These are phyloP conservation scores for Exobasidium rhododendri DNA, from an alignment of 1,284 basidiomycete species.

Conservation along the genomic window DNA sequence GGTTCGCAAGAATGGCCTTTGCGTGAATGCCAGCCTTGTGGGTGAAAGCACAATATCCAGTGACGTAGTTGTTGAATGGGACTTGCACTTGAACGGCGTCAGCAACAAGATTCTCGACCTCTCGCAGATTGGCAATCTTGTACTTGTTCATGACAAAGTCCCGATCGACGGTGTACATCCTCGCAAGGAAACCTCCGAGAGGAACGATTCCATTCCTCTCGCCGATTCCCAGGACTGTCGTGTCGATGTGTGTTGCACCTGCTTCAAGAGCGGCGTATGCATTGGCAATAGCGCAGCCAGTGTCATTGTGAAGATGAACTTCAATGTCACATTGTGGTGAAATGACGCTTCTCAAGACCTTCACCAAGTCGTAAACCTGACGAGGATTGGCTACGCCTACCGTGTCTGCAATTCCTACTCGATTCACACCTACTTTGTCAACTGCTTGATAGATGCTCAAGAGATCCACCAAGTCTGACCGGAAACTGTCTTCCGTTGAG, in stretches of 20 bases:
- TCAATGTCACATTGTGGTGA: constrained; percentile 70
- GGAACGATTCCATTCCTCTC: constrained; percentile 99
- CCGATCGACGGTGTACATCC: constrained; percentile 77
- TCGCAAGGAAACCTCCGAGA: constrained; percentile 92
- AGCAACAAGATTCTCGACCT: constrained; percentile 97
- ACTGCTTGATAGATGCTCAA: constrained; percentile 99
- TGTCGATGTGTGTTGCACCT: constrained; percentile 95
- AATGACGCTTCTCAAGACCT: constrained; percentile 84
- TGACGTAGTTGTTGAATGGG: constrained; percentile 86
- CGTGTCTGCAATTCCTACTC: constrained; percentile 98
- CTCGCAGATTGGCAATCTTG: constrained; percentile 92
- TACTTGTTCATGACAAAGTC: constrained; percentile 99
- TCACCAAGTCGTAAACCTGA: constrained; percentile 97
- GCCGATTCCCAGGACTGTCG: constrained; percentile 84
- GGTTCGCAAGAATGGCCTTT: constrained; percentile 99
- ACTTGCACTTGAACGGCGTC: constrained; percentile 98
- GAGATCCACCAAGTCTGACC: constrained; percentile 97
- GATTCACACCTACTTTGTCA: constrained; percentile 98
- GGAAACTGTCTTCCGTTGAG: constrained; percentile 99
- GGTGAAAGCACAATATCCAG: constrained; percentile 97
- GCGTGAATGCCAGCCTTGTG: constrained; percentile 99
- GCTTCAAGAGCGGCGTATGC: constrained; percentile 98
- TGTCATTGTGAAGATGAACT: constrained; percentile 98
- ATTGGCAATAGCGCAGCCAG: constrained; percentile 88
- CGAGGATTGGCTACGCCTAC: constrained; percentile 98